Base-by-base conservation (phyloP, 371 early-diverging fungal genomes). In the Batkoa obscura region DNA sequence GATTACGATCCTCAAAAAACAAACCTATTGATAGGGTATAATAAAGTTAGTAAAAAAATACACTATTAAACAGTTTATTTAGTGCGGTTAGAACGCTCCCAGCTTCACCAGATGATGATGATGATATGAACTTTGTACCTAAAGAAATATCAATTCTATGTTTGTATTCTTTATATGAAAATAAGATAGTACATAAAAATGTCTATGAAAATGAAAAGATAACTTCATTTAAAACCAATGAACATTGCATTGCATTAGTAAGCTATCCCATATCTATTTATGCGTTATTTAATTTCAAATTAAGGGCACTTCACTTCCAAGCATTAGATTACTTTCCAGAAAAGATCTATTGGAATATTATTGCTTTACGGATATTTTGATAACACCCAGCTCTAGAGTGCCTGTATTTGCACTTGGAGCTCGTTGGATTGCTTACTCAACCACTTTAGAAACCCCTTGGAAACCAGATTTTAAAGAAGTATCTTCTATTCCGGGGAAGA, bases 341-440 rank as follows among this genome's bases (percentile, higher is more conserved):
- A 56, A 70, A 15, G 51, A 64, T 13, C 49, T 70, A 31, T 47
- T 51, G 1, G 56, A 55, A 55, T 57, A 49, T 53, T 59, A 58
- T 46, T 50, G 68, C 1, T 59, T 81, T 55, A 69, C 62, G 1
- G 81, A 79, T 46, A 72, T 72, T 2, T 69, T 59, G 43, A 62
- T 69, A 51, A 68, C 70, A 45, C 63, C 66, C 1, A 55, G 58
- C 0, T 62, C 64, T 6, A 56, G 64, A 17, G 65, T 62, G 1
- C 72, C 73, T n/a, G 66, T 74, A 0, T 76, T 82, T 58, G 67
- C 75, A 12, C 60, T 82, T 23, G 79, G 79, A 4, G 63, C 75
- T n/a, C 62, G 82, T 39, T 68, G 78, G 39, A 56, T 82, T 37
- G 78, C 82, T 8, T 82, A 80, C 62, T 78, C 75, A 5, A 79